These are phyloP conservation scores for Notholithocarpus densiflorus DNA, from an alignment of 306 rosid species.

Conservation along the genomic window DNA sequence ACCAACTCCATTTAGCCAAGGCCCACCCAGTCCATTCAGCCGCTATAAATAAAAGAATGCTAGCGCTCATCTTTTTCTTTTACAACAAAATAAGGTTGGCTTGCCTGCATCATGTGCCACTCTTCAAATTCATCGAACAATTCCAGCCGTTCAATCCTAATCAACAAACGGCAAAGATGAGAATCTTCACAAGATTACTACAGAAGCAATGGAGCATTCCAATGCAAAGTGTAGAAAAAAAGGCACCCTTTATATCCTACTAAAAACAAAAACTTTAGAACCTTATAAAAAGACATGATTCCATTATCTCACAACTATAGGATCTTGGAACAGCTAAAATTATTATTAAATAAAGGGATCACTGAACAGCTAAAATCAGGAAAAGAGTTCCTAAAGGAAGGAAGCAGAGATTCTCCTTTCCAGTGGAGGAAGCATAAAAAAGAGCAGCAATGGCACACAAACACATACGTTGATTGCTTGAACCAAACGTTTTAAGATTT, in stretches of 20 bases:
- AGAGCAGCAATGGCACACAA: background rate
- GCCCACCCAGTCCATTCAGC: constrained; percentile 12
- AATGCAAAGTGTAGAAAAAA: constrained; percentile 22
- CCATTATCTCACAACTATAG: constrained; percentile 19
- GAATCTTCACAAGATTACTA: constrained; percentile 24
- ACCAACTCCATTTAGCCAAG: constrained; percentile 6
- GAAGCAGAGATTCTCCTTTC: constrained; percentile 8
- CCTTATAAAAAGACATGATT: constrained; percentile 23
- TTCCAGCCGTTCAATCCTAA: constrained; percentile 93
- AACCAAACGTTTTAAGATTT: background rate
- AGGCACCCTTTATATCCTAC: constrained; percentile 11
- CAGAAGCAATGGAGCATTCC: constrained; percentile 25
- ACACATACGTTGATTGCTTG: background rate
- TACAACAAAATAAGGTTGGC: constrained; percentile 25
- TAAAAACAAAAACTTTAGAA: constrained; percentile 24
- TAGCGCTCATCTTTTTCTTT: constrained; percentile 14
- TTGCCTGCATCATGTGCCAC: constrained; percentile 99
- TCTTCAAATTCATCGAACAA: constrained; percentile 96
- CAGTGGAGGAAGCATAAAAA: background rate
- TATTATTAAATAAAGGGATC: background rate
- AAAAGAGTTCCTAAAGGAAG: background rate
- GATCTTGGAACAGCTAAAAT: constrained; percentile 1
- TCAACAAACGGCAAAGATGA: constrained; percentile 30
- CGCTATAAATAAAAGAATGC: constrained; percentile 11
- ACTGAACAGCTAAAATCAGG: constrained; percentile 5